Evolutionary conservation across 768 basidiomycete genomes (phyloP), one percentile per base, ranked within the genome.

Genomic region (Candolleomyces eurysporus): DNA sequence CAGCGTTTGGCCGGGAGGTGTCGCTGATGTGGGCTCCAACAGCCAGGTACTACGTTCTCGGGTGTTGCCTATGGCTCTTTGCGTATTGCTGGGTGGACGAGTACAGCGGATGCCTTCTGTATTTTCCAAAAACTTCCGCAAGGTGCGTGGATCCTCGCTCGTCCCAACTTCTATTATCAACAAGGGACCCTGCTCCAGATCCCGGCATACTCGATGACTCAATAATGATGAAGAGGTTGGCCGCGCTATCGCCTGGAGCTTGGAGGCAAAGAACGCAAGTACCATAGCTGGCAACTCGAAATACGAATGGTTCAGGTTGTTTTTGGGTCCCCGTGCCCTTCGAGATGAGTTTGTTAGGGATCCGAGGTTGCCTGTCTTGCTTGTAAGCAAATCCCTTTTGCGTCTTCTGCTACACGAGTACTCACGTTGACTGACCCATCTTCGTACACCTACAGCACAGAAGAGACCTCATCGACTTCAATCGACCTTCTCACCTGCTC

Each of bases 61-160:
- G 92, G 92, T 62, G 88, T 94, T 61, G 91, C 94, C 0, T 96
- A 91, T 68, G 92, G 90, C 6, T 94, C 92, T 7, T 89, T 92
- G 13, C 87, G 93, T 64, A 90, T 94, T 60, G 84, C 89, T 10
- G 83, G 83, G 82, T 0, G 93, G 94, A 14, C 81, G 81, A 64
- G 82, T 94, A 5, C 93, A 94, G 64, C 92, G 94, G 69, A 92
- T 95, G 58, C 73, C 95, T 17, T 92, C 91, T 0, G 91, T 91
- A 6, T 89, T 89, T 2, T 83, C 87, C 64, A 94, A 73, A 93
- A 89, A n/a, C 0, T 94, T 91, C 78, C 81, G 92, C 68, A 94
- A 95, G 77, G 87, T 84, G 36, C 63, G 72, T 60, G 9, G 46
- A 46, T 64, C 9, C 46, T 2, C 4, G 63, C 22, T 43, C 46